Evolutionary conservation across 2,329 filamentous ascomycete genomes (phyloP), one percentile per base, ranked within the genome.

Genomic region (Pseudogymnoascus sp.): DNA sequence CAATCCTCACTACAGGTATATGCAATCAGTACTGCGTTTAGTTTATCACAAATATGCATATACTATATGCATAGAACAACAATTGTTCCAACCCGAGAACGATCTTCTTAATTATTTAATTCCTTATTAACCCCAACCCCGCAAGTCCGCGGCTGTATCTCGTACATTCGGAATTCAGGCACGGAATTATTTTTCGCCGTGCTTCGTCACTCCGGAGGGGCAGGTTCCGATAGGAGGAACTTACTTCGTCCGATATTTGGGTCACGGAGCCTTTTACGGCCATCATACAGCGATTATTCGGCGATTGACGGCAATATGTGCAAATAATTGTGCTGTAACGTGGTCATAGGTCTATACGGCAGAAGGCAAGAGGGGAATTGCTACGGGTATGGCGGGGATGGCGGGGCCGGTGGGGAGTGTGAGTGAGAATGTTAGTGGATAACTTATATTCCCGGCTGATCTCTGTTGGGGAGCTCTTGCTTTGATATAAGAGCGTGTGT

Each of bases 401-500:
- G 46, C 46, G 46, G 46, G 46, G 46, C 46, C 46, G 46, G 46
- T 56, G 46, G 46, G 46, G 46, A 56, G 8, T 56, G 46, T 56
- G 46, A 56, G 46, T 56, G 46, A 56, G 28, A 56, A 56, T 18
- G 46, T 34, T 56, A 56, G 46, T 56, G 46, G 46, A 34, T 34
- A 56, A 56, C 25, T 56, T 56, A 56, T 56, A 34, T 12, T 56
- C 18, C 25, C 46, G 46, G 46, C 46, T 56, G 46, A 56, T 34
- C 25, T 56, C 7, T 31, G 46, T 56, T 31, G 28, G 46, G 31
- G 46, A 56, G 46, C 28, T 34, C 25, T 31, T 9, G n/a, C 9
- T 18, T 56, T 56, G 46, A 56, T 56, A 56, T 56, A 56, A 56
- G 46, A 56, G 46, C 46, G 46, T 56, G 46, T 56, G 46, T 56